phyloP scores from a whole-genome alignment of 2,329 filamentous ascomycete species.

The Fusarium sp. region DNA sequence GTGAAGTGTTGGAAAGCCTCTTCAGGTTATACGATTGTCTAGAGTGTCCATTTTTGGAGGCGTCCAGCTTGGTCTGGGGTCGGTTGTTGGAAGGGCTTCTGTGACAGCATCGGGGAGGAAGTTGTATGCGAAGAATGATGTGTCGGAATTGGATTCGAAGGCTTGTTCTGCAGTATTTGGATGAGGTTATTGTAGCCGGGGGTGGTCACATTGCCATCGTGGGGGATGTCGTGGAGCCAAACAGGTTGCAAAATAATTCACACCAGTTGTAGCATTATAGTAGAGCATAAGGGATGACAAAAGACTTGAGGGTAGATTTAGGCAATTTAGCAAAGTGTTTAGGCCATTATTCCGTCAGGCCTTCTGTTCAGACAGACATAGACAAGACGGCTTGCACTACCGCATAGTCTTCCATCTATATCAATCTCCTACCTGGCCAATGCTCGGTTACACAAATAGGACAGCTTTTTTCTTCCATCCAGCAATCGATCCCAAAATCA shows the following conservation, averaged over 20 bases:
- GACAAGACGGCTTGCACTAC: no score
- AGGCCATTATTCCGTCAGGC: no score
- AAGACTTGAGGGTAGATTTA: no score
- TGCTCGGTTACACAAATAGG: neutral
- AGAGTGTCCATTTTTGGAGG: constrained; percentile 19
- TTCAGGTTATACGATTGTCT: constrained; percentile 16
- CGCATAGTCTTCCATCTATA: no score
- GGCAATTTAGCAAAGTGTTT: no score
- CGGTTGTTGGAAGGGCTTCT: constrained; percentile 5
- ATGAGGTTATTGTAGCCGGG: constrained; percentile 36
- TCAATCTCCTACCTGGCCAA: no score
- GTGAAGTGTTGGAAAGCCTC: neutral
- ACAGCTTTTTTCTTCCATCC: neutral
- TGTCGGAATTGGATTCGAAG: constrained; percentile 1
- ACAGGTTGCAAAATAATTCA: no score
- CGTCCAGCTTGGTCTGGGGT: neutral
- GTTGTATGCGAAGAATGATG: constrained; percentile 31
- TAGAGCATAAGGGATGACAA: no score
- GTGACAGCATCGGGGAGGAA: constrained; percentile 13
- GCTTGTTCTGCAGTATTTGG: neutral
- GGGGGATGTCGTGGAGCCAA: neutral
- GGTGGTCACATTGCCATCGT: constrained; percentile 7
- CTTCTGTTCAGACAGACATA: no score
- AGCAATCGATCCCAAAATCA: no score
- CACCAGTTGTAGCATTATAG: no score